Evolutionary conservation across 164 flowering plant species (phyloP).

Genomic region (Akebia trifoliata): DNA sequence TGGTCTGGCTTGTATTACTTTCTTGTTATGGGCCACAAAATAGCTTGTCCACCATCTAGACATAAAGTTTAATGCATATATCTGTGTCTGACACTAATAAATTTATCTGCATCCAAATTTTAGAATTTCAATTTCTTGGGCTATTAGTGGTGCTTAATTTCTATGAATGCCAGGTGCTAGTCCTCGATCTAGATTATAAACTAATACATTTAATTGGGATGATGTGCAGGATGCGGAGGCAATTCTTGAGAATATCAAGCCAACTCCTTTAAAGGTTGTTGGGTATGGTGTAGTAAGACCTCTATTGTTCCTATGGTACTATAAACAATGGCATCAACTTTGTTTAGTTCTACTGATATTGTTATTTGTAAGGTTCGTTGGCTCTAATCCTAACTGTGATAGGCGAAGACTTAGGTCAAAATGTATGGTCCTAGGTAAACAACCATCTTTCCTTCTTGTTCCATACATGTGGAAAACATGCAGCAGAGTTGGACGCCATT

Average conservation of each 20-base stretch:
- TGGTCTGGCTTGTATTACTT: too few species aligned
- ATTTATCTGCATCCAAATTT: neutral
- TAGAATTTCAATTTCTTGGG: neutral
- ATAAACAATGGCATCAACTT: neutral
- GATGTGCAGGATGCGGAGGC: conserved; percentile 89
- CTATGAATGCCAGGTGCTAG: conserved; percentile 4
- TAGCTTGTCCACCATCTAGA: too few species aligned
- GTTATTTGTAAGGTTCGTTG: neutral
- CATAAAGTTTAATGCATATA: too few species aligned
- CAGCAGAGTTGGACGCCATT: too few species aligned
- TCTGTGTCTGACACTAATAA: too few species aligned
- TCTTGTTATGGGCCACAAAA: too few species aligned
- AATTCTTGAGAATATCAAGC: conserved; percentile 71
- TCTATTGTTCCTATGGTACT: conserved; percentile 5
- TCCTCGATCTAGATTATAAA: neutral
- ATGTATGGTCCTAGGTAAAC: neutral
- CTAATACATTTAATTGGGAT: conserved; percentile 11
- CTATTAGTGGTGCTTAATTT: neutral
- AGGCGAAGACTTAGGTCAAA: neutral
- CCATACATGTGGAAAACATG: neutral
- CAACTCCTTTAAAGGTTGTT: conserved; percentile 59
- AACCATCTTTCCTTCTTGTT: neutral
- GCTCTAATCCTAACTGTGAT: neutral
- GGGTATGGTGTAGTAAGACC: conserved; percentile 69
- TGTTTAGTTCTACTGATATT: neutral